Evolutionary conservation across 202 grass and related monocot species (phyloP), one percentile per base, ranked within the genome.

Genomic region (Hordeum pubiflorum): DNA sequence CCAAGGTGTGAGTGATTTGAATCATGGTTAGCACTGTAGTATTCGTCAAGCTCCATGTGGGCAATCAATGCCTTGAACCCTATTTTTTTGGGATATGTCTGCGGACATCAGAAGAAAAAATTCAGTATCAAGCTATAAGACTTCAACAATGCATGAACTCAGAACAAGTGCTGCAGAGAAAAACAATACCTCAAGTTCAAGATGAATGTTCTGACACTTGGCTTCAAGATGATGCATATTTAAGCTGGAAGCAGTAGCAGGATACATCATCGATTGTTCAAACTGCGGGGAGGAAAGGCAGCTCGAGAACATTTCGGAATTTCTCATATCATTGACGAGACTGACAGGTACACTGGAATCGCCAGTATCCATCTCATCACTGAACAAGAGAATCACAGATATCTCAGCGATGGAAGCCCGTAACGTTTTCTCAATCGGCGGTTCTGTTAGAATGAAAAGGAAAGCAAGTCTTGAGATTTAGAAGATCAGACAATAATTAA

Each of bases 151-250:
- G 73, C 55, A 79, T 65, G 8, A 74, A 78, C 17, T 58, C 62
- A 46, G 27, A 78, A 33, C 2, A 66, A 59, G 58, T 20, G 13
- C 10, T 75, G 83, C 8, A 41, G 55, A 69, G 40, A 23, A 15
- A 46, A 41, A 74, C 38, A n/a, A 74, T 87, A 98, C 96, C 96
- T 95, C 74, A 58, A 98, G 85, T 82, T 91, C 80, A 67, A 98
- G 80, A 90, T 27, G 37, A 69, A 91, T 85, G 14, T 90, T 84
- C 74, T 86, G 86, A 83, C 79, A 93, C 80, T 86, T 90, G 27
- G 79, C 90, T 95, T 93, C 85, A 60, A 99, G 85, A 91, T 95
- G 90, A 43, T 91, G 85, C 87, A 95, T 83, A 84, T 82, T 93
- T 75, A 91, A 73, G 69, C 74, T 91, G 36, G 80, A 56, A 29